Conservation (phyloP, 345 rosid species). For the Eucalyptus decipiens region DNA sequence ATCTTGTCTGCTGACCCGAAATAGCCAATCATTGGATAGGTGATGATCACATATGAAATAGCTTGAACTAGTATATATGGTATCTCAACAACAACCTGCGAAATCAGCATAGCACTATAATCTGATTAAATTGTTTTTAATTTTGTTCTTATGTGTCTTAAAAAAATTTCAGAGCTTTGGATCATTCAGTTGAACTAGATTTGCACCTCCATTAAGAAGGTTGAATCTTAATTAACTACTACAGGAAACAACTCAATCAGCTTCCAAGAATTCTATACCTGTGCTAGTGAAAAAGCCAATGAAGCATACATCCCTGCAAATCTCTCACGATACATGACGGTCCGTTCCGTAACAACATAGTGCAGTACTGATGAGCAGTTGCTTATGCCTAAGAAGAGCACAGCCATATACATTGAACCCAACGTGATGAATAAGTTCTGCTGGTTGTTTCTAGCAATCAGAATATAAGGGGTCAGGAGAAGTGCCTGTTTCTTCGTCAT, state of each 20-base stretch:
- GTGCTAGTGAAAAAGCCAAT: slow-evolving; percentile 57
- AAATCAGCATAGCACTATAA: background rate
- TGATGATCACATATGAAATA: slow-evolving; percentile 17
- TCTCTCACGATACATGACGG: slow-evolving; percentile 65
- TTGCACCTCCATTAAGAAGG: background rate
- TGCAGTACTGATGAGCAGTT: slow-evolving; percentile 50
- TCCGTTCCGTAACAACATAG: slow-evolving; percentile 41
- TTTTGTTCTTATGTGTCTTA: background rate
- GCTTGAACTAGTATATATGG: slow-evolving; percentile 49
- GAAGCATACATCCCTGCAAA: slow-evolving; percentile 85
- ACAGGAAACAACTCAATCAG: background rate
- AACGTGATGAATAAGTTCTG: slow-evolving; percentile 47
- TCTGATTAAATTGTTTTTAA: background rate
- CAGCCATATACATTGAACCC: slow-evolving; percentile 35
- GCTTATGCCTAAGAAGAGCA: slow-evolving; percentile 49
- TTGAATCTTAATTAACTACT: background rate
- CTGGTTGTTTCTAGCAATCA: slow-evolving; percentile 38
- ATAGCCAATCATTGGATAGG: slow-evolving; percentile 68
- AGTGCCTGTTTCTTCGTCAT: background rate
- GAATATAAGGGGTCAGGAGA: background rate
- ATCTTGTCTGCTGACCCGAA: slow-evolving; percentile 33
- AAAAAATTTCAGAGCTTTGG: background rate
- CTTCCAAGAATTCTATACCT: slow-evolving; percentile 6
- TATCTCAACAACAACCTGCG: slow-evolving; percentile 56
- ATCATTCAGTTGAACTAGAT: background rate